These are phyloP conservation scores for Cymbopogon citratus DNA, from an alignment of 176 grass and related monocot genomes.

Conservation along the genomic window DNA sequence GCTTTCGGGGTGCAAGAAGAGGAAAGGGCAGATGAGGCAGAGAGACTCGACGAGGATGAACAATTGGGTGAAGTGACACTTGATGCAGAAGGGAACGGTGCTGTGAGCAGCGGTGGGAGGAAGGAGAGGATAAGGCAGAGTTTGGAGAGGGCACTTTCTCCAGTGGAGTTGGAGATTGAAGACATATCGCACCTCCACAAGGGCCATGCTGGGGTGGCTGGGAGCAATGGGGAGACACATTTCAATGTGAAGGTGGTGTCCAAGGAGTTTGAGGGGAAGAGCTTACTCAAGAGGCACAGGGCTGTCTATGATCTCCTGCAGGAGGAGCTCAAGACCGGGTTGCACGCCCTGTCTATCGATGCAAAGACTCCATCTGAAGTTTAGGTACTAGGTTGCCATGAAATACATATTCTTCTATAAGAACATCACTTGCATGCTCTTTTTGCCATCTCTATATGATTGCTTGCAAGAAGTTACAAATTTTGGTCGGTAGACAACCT, in stretches of 20 bases:
- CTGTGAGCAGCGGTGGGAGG: conserved; percentile 35
- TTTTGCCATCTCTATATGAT: neutral
- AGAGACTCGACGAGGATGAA: neutral
- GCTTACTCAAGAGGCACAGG: conserved; percentile 83
- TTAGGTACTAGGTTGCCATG: conserved; percentile 28
- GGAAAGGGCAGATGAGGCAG: neutral
- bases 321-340: conserved; percentile 71
- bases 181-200: conserved; percentile 77
- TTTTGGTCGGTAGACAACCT: neutral
- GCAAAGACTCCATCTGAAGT: conserved; percentile 85
- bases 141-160: conserved; percentile 44
- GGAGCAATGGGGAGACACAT: conserved; percentile 72
- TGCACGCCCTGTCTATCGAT: conserved; percentile 83
- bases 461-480: neutral
- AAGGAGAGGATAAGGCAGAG: conserved; percentile 55
- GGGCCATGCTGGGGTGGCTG: conserved; percentile 61
- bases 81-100: conserved; percentile 22
- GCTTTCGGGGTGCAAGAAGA: conserved; percentile 3
- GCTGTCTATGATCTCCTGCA: conserved; percentile 74
- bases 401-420: neutral
- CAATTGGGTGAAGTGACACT: conserved; percentile 14
- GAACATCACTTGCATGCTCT: neutral
- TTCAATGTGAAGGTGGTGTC: conserved; percentile 83
- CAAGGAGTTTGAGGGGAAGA: conserved; percentile 79
- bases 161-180: conserved; percentile 51